A percentile compares a stretch with the other conserved stretches of the same genome.
Conservation (phyloP, 2,329 filamentous ascomycete species). For the Lachnellula hyalina region DNA sequence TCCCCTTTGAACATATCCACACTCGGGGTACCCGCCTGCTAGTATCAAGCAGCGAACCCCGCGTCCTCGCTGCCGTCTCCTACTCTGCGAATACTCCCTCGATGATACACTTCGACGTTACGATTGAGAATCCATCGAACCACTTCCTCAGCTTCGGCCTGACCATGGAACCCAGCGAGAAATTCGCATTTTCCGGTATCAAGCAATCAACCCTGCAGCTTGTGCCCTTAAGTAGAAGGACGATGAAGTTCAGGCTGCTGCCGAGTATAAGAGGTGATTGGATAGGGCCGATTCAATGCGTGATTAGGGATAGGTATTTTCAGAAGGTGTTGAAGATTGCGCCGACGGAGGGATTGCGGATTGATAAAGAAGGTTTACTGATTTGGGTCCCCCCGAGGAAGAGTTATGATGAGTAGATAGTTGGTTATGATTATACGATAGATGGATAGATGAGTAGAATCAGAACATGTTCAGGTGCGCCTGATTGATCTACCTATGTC, state of each 20-base stretch:
- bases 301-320: conserved; percentile 86
- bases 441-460: not conserved
- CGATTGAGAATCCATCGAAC: conserved; percentile 87
- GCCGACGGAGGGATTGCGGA: conserved; percentile 66
- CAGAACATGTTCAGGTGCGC: not conserved
- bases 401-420: conserved; percentile 4
- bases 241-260: conserved; percentile 68
- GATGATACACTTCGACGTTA: conserved; percentile 51
- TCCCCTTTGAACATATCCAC: conserved; percentile 53
- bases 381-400: conserved; percentile 52
- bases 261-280: conserved; percentile 61
- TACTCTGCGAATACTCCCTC: conserved; percentile 35
- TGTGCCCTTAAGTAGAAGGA: conserved; percentile 72
- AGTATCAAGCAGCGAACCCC: conserved; percentile 77
- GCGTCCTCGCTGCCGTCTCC: conserved; percentile 59
- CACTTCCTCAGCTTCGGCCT: conserved; percentile 94
- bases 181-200: conserved; percentile 87
- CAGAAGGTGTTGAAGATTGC: conserved; percentile 82
- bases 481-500: too few species aligned
- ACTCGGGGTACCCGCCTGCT: conserved; percentile 76
- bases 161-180: conserved; percentile 84
- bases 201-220: conserved; percentile 78
- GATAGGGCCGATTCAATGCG: conserved; percentile 62
- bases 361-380: conserved; percentile 58
- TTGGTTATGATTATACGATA: not conserved